Base-by-base conservation (phyloP, 129 eudicot species). In the Silybum marianum region DNA sequence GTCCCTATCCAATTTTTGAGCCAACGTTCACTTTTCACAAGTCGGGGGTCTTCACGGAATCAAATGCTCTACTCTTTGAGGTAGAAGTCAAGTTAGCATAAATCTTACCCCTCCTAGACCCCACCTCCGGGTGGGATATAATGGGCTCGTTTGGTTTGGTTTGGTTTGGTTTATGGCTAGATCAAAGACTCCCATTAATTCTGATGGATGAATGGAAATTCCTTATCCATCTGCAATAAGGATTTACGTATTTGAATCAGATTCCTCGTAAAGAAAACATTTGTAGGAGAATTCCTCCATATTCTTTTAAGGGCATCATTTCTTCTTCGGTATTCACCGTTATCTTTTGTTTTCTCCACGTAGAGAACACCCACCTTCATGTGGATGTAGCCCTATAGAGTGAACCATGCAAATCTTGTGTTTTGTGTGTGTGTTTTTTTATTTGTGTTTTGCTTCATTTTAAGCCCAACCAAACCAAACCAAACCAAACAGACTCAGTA, bases 361-460 rank as follows among this genome's bases (percentile, higher is more conserved):
- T 51, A 51, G 63, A 16, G 63, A 51, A 51, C 30, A 44, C 11
- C 69, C 51, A 73, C 39, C 66, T 73, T 11, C 65, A 6, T 44
- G 65, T 73, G 30, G 34, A 72, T 13, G 51, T 21, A 40, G 21
- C 77, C 63, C 65, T 44, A 40, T 44, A 13, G 77, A 44, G 65
- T 44, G 58, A 8, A 74, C 78, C 71, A 76, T 76, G 71, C 21
- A 34, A 32, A 30, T 32, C 14, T 76, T 60, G 13, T 76, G 32
- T 12, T 76, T 54, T 60, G 14, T 76, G 32, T n/a, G n/a, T 75
- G 28, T 76, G 80, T 60, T 32, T 46, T 36, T n/a, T 28, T 30
- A 58, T 34, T 48, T 48, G 28, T 11, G 51, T 76, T 36, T 3
- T 76, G 60, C 40, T 62, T 62, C 63, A 54, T 18, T 18, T 18